Conservation (phyloP, 306 rosid species). For the Lotus japonicus region DNA sequence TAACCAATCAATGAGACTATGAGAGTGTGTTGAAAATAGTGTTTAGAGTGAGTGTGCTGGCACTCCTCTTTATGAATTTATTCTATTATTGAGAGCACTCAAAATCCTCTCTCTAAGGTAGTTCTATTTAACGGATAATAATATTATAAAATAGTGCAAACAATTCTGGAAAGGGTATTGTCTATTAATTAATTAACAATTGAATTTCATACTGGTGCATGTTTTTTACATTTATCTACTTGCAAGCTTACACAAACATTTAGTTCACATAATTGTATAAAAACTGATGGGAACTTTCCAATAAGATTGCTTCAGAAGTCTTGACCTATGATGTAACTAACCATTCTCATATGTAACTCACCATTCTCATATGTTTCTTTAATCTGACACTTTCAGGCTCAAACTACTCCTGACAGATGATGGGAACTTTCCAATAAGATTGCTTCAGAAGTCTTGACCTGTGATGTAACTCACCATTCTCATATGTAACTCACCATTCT, state of each 20-base stretch:
- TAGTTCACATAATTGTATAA: not conserved
- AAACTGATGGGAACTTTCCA: constrained; percentile 7
- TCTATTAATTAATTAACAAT: not conserved
- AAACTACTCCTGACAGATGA: constrained; percentile 26
- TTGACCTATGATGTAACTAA: constrained; percentile 4
- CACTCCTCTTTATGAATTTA: too few species aligned
- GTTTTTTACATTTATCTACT: not conserved
- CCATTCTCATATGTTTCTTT: constrained; percentile 9
- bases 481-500: too few species aligned
- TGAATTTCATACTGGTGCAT: constrained; percentile 7
- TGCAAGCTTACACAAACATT: constrained; percentile 7
- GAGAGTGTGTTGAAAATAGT: too few species aligned
- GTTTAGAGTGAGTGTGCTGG: too few species aligned
- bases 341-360: too few species aligned
- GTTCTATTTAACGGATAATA: not conserved
- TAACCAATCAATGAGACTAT: too few species aligned
- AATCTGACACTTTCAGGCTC: constrained; percentile 43
- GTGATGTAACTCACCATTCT: too few species aligned
- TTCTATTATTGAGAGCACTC: not conserved
- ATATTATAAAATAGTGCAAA: not conserved
- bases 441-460: too few species aligned
- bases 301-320: not conserved
- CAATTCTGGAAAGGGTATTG: not conserved
- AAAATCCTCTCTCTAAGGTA: not conserved
- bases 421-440: too few species aligned